Evolutionary conservation across 106 monocot species (phyloP), one percentile per base, ranked within the genome.

Genomic region (Hemerocallis citrina): DNA sequence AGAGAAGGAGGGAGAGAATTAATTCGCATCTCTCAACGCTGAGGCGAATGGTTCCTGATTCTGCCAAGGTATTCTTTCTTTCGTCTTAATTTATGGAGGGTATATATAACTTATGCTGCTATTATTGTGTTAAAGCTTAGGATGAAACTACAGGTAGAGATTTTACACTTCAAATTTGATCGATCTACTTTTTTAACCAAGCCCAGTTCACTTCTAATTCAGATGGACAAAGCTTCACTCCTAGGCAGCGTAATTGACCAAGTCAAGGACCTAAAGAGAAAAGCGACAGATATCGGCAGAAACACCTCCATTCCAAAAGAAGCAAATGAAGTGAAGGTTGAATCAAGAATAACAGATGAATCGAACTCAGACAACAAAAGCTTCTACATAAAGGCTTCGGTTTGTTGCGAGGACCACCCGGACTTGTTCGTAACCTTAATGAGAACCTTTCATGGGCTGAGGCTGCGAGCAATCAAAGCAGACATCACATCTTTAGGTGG

Each of bases 141-240:
- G n/a, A n/a, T n/a, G n/a, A n/a, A n/a, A n/a, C n/a, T n/a, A n/a
- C n/a, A n/a, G n/a, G n/a, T n/a, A n/a, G n/a, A n/a, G n/a, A n/a
- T n/a, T n/a, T n/a, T n/a, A n/a, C n/a, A n/a, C n/a, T n/a, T n/a
- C n/a, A n/a, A n/a, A n/a, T n/a, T n/a, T n/a, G n/a, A n/a, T n/a
- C n/a, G n/a, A n/a, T n/a, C n/a, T n/a, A n/a, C n/a, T n/a, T n/a
- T n/a, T n/a, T n/a, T n/a, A n/a, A n/a, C n/a, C n/a, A n/a, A n/a
- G n/a, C n/a, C n/a, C n/a, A n/a, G n/a, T n/a, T n/a, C n/a, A n/a
- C n/a, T n/a, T n/a, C n/a, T n/a, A n/a, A n/a, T n/a, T n/a, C 51
- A 82, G 82, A 77, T 77, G 77, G 82, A 82, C 34, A 82, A 82
- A 40, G 82, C 82, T 25, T 69, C 80, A 0, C 34, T 80, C 20